Percentiles rank a stretch among this genome's conserved stretches.
Evolutionary conservation across 257 asterid species (phyloP).

Genomic region (Nicotiana otophora): DNA sequence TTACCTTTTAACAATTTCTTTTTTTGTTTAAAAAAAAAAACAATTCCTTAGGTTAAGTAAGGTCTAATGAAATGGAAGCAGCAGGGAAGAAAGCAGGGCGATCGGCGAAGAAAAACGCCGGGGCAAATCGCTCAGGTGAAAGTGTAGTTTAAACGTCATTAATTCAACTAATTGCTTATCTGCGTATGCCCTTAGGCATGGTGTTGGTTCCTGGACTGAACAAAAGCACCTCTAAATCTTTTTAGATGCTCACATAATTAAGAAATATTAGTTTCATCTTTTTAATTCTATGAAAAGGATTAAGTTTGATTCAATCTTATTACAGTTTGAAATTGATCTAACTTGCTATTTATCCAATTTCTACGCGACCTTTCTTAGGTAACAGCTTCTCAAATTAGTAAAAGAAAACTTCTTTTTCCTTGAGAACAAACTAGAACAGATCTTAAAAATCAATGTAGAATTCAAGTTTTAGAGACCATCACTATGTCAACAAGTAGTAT

Average conservation of each 20-base stretch:
- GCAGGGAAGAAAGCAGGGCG: background rate
- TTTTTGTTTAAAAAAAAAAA: too few relatives aligned
- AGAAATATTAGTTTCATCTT: background rate
- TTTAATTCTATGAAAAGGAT: background rate
- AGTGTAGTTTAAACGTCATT: background rate
- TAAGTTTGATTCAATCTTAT: background rate
- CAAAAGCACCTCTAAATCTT: too few relatives aligned
- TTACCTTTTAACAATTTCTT: too few relatives aligned
- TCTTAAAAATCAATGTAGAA: background rate
- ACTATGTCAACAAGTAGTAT: background rate
- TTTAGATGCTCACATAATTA: background rate
- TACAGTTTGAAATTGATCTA: background rate
- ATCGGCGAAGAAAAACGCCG: background rate
- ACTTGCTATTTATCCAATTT: background rate
- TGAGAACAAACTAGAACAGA: background rate
- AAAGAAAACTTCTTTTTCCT: background rate
- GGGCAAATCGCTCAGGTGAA: background rate
- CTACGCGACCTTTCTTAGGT: background rate
- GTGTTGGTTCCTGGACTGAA: background rate
- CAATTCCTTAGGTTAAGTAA: background rate
- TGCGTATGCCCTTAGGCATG: background rate
- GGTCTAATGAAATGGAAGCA: background rate
- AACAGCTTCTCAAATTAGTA: background rate
- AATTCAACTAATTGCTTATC: background rate
- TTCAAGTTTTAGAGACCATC: background rate